Base-by-base conservation (phyloP, 495 filamentous ascomycete genomes). In the Penicillium steckii region DNA sequence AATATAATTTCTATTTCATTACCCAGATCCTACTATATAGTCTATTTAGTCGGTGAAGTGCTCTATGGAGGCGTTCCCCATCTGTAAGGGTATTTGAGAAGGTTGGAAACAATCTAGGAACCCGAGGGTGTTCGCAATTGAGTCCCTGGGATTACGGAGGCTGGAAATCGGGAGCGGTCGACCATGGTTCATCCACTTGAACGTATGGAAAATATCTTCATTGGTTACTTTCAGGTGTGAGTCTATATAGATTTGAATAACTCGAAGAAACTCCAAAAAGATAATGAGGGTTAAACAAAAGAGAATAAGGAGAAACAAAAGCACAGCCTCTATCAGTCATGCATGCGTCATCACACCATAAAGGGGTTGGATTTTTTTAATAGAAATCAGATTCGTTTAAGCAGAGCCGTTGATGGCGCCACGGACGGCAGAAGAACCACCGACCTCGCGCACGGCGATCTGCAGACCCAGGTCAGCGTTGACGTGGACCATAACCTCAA, bases 401-500 rank as follows among this genome's bases (percentile, higher is more conserved):
- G 75, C 64, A 47, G 75, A 66, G 57, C 63, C 75, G 59, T 80
- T 75, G 50, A 93, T 67, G 22, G 67, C 80, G 22, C 92, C 91
- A 56, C 92, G 80, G 30, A 95, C 88, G 50, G 89, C 91, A 24
- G 85, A 85, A 73, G 95, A 90, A 26, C 84, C 87, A 48, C 91
- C 91, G 29, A 95, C 85, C 66, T 96, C 91, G 52, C 91, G 80
- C 50, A 85, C 85, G 21, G 90, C 87, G 60, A 96, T 77, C 52
- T 85, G 87, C 52, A 96, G 78, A 50, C 75, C 76, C 43, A 96
- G 71, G 68, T 97, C 91, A 15, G 79, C 80, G 35, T 79, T 82
- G 49, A 97, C 88, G 60, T 90, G 92, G 53, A 98, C 80, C 65
- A 87, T 93, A 42, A 97, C 84, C 80, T 97, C 94, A 55, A 97